phyloP scores from a whole-genome alignment of 306 rosid species.

The Malus orientalis region DNA sequence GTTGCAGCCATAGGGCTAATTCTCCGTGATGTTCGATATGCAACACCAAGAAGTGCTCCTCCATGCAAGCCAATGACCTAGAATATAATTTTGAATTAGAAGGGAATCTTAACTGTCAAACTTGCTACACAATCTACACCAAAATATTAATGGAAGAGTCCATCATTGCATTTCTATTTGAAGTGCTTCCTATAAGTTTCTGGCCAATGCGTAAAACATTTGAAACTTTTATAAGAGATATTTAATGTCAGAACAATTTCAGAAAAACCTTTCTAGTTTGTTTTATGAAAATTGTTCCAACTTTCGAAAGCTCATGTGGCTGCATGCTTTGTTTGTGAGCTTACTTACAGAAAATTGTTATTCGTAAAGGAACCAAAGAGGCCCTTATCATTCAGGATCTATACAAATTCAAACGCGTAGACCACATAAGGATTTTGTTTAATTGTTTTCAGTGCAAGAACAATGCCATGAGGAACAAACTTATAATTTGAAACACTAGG shows the following conservation, averaged over 20 bases:
- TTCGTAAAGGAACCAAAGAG: background rate
- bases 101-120: conserved; percentile 7
- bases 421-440: background rate
- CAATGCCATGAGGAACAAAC: conserved; percentile 10
- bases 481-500: background rate
- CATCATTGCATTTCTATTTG: background rate
- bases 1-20: conserved; percentile 88
- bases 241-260: background rate
- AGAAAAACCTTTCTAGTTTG: background rate
- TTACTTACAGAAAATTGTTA: background rate
- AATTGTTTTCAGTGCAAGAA: conserved; percentile 9
- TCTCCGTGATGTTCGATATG: conserved; percentile 92
- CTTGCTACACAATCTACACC: background rate
- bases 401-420: background rate
- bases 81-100: conserved; percentile 18
- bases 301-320: background rate
- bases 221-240: background rate
- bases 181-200: background rate
- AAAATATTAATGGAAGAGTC: background rate
- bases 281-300: background rate
- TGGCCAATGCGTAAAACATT: background rate
- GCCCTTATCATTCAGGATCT: background rate
- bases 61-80: conserved; percentile 98
- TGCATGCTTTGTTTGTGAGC: background rate
- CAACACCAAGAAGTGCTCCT: conserved; percentile 95